Evolutionary conservation across 768 basidiomycete genomes (phyloP).

Genomic region (Pleurotus giganteus): DNA sequence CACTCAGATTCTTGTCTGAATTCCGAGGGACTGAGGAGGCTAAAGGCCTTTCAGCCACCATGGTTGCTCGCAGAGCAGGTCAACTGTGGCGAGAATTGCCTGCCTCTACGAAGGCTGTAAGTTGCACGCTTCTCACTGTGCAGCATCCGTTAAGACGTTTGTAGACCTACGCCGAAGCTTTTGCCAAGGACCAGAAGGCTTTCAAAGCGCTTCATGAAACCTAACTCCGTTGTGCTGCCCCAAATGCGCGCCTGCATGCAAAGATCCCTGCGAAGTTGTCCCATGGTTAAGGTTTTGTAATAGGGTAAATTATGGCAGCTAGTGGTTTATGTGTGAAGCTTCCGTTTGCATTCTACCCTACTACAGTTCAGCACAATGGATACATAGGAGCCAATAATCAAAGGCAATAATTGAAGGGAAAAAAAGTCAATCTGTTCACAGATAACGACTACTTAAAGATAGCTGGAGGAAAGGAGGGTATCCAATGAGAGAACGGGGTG

Average conservation of each 20-base stretch:
- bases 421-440: conserved; percentile 15
- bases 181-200: not conserved
- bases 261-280: not conserved
- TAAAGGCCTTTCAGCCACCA: not conserved
- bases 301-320: not conserved
- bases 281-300: not conserved
- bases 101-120: conserved; percentile 27
- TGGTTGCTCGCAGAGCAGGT: conserved; percentile 16
- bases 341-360: conserved; percentile 1
- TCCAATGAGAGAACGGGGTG: conserved; percentile 13
- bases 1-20: conserved; percentile 16
- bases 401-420: conserved; percentile 25
- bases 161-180: not conserved
- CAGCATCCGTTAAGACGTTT: not conserved
- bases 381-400: conserved; percentile 10
- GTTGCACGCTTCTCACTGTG: not conserved
- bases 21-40: not conserved
- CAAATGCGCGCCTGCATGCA: too few relatives aligned
- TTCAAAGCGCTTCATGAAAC: too few relatives aligned
- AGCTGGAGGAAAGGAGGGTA: conserved; percentile 15
- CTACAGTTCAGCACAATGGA: conserved; percentile 6
- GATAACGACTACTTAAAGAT: conserved; percentile 14
- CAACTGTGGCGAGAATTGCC: conserved; percentile 29
- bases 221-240: too few relatives aligned
- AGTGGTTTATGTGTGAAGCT: not conserved